Base-by-base conservation (phyloP, 1,284 basidiomycete species). In the Rhodotorula sp. region DNA sequence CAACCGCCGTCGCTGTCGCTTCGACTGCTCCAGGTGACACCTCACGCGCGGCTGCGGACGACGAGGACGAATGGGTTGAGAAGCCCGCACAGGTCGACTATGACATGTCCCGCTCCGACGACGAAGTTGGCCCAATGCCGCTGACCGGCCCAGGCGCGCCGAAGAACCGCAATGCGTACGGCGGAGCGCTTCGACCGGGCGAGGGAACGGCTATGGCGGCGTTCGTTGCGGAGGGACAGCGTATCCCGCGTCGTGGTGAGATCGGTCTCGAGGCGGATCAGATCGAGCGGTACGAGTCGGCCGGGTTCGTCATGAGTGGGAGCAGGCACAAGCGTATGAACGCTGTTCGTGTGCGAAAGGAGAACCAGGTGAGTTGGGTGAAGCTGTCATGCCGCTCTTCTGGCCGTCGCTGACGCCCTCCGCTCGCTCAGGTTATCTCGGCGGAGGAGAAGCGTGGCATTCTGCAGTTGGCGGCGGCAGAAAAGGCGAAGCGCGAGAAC, bases 301-400 rank as follows among this genome's bases (percentile, higher is more conserved):
- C 89, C 24, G 95, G 95, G n/a, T 99, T 95, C 80, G 95, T 99
- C 65, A 99, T 99, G 96, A 93, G 90, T 77, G 95, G 95, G 54
- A 91, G 88, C 78, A 84, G 95, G 66, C 94, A 99, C 70, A 72
- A 76, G 61, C 69, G 80, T 26, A 78, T 78, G 77, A 77, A 95
- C 76, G 96, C 94, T 0, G 95, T 99, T 50, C 89, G 96, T 70
- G 90, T 97, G 87, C 84, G 95, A 77, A 96, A 98, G 85, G 95
- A 99, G 84, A 96, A 97, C 82, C 95, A 99, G 82, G 94, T 99
- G 46, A 44, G 64, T 26, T n/a, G 7, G 4, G 6, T 16, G 9
- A 22, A 4, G 4, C 30, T 20, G 2, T 18, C 26, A 13, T n/a
- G 31, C 47, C 6, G 18, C 31, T 6, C 16, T 31, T 4, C 9